Conservation (phyloP, 495 filamentous ascomycete species). For the Penicillium chermesinum region DNA sequence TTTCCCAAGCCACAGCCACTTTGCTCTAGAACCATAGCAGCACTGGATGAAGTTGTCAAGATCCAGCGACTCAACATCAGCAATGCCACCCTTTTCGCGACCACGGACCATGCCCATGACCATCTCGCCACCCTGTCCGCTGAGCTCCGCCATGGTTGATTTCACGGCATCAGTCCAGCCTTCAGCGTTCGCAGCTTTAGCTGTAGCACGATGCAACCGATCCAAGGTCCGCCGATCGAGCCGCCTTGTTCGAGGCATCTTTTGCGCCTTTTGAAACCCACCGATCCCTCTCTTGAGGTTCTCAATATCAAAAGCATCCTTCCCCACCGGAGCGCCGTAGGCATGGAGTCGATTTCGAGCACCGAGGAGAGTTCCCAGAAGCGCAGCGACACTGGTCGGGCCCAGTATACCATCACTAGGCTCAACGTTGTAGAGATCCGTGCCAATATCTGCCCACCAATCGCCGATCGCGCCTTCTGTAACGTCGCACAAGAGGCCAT, state of each 20-base stretch:
- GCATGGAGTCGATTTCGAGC: conserved; percentile 81
- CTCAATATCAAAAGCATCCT: conserved; percentile 87
- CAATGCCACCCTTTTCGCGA: conserved; percentile 81
- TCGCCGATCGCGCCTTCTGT: conserved; percentile 87
- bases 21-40: conserved; percentile 71
- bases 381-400: conserved; percentile 83
- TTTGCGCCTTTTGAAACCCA: conserved; percentile 84
- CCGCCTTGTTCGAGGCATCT: conserved; percentile 67
- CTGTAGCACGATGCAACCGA: conserved; percentile 71
- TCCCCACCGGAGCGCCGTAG: conserved; percentile 76
- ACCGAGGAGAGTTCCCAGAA: conserved; percentile 83
- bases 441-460: conserved; percentile 95
- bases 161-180: conserved; percentile 87
- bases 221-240: conserved; percentile 81
- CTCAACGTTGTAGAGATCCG: conserved; percentile 83
- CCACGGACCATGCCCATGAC: conserved; percentile 90
- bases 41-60: conserved; percentile 77
- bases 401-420: conserved; percentile 88
- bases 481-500: conserved; percentile 87
- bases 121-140: conserved; percentile 92
- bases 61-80: conserved; percentile 85
- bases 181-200: conserved; percentile 80
- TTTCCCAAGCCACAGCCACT: conserved; percentile 95
- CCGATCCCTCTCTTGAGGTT: conserved; percentile 76
- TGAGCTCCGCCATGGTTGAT: conserved; percentile 87